Evolutionary conservation across 352 stramenopile species (phyloP).

Genomic region (Thalassiosira gravida): DNA sequence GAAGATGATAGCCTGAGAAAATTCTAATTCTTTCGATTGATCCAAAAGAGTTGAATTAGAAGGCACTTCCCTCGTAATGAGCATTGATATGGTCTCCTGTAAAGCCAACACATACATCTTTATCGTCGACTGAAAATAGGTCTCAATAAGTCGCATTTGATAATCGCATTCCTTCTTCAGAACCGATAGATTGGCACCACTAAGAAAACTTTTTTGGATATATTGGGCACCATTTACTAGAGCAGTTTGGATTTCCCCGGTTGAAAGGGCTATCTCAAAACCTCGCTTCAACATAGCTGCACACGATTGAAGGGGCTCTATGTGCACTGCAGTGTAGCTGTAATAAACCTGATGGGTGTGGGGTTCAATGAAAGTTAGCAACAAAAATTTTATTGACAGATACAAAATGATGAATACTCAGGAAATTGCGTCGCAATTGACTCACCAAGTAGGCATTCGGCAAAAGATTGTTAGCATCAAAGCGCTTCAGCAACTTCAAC

Average conservation of each 20-base stretch:
- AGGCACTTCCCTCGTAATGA: conserved; percentile 15
- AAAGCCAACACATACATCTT: conserved; percentile 16
- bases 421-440: too few species aligned
- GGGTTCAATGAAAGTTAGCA: too few species aligned
- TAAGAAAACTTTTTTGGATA: conserved; percentile 21
- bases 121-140: background rate
- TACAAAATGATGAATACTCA: too few species aligned
- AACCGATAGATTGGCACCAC: conserved; percentile 7
- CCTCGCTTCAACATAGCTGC: conserved; percentile 29
- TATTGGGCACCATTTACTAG: conserved; percentile 15
- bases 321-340: conserved; percentile 9
- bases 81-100: conserved; percentile 21
- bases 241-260: conserved; percentile 8
- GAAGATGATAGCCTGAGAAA: background rate
- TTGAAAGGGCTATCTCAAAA: conserved; percentile 35
- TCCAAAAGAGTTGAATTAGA: too few species aligned
- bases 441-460: too few species aligned
- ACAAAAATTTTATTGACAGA: too few species aligned
- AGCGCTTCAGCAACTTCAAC: conserved; percentile 1
- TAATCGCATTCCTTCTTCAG: conserved; percentile 15
- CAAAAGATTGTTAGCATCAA: background rate
- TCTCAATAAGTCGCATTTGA: conserved; percentile 10
- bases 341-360: conserved; percentile 23
- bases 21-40: too few species aligned
- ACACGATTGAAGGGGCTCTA: conserved; percentile 30